Evolutionary conservation across 2,329 filamentous ascomycete species (phyloP), one percentile per base, ranked within the genome.

Genomic region (Fusarium pseudoanthophilum): DNA sequence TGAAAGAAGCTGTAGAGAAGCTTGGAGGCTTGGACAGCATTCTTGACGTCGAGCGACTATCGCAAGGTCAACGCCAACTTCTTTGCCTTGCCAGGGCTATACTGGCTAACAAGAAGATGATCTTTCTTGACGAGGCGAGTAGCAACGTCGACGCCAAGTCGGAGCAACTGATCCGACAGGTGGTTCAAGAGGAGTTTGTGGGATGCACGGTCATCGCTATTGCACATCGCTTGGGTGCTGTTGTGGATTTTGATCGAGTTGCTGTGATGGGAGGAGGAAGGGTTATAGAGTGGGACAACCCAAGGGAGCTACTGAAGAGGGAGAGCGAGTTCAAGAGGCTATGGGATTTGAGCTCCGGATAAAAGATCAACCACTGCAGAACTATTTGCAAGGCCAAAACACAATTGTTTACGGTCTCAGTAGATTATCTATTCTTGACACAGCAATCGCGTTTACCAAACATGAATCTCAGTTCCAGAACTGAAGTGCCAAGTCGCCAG

Each of bases 181-280:
- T 83, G 16, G 75, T 84, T 14, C 65, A 61, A 2, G 64, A 78
- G 3, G 78, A 82, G 56, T 82, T 83, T 32, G 60, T 70, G 5
- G 71, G 77, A 1, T 87, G 88, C 67, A 92, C 91, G 0, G 84
- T 92, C 21, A 79, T 85, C 24, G 79, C 82, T 4, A 78, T 85
- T n/a, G 82, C 79, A 1, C 84, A 85, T 68, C 77, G 80, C 1
- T 57, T 74, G 1, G 63, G 45, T 5, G 32, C 60, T 26, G 49
- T 71, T 16, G 53, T 57, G 7, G 63, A 71, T 16, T 69, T 66
- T 30, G 70, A 69, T 34, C 51, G 61, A 13, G 67, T 72, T 14
- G 60, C 68, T 28, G 60, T 74, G 2, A 59, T 75, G 43, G 63
- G 60, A 5, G 30, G 45, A 26, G 72, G 71, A 24, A 39, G 21